Conservation (phyloP, 164 flowering plant species). For the Macadamia tetraphylla region DNA sequence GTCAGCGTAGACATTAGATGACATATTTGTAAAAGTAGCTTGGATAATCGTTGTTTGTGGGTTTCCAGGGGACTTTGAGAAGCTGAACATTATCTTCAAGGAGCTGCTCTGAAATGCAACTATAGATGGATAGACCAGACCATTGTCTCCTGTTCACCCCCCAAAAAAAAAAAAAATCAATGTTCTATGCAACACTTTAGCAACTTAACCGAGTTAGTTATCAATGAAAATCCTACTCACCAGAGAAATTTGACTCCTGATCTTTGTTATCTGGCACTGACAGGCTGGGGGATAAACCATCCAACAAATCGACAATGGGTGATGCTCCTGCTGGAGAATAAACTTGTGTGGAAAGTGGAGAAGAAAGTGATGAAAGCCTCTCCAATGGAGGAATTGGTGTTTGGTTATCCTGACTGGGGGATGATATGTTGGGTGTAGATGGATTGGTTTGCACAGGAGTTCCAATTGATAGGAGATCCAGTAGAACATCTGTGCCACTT, state of each 20-base stretch:
- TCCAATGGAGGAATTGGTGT: slow-evolving; percentile 40
- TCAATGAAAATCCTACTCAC: slow-evolving; percentile 1
- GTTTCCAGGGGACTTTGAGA: slow-evolving; percentile 69
- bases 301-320: slow-evolving; percentile 78
- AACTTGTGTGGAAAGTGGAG: slow-evolving; percentile 35
- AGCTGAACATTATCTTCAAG: slow-evolving; percentile 66
- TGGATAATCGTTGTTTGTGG: slow-evolving; percentile 60
- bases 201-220: background rate
- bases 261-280: slow-evolving; percentile 35
- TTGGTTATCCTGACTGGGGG: slow-evolving; percentile 36
- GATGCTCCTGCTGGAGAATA: slow-evolving; percentile 44
- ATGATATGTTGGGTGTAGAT: slow-evolving; percentile 39
- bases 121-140: slow-evolving; percentile 55
- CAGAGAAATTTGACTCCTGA: slow-evolving; percentile 3
- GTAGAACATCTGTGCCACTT: slow-evolving; percentile 70
- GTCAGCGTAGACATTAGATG: slow-evolving; percentile 55
- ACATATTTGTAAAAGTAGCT: slow-evolving; percentile 71
- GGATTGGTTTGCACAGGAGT: slow-evolving; percentile 43
- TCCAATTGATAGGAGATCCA: slow-evolving; percentile 88
- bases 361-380: slow-evolving; percentile 35
- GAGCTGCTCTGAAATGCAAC: slow-evolving; percentile 77
- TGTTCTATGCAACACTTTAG: background rate
- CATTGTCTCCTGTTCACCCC: slow-evolving; percentile 43
- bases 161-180: background rate
- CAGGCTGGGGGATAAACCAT: slow-evolving; percentile 48